phyloP scores from a whole-genome alignment of 2,329 filamentous ascomycete genomes.

The Stachybotrys chlorohalonatus region DNA sequence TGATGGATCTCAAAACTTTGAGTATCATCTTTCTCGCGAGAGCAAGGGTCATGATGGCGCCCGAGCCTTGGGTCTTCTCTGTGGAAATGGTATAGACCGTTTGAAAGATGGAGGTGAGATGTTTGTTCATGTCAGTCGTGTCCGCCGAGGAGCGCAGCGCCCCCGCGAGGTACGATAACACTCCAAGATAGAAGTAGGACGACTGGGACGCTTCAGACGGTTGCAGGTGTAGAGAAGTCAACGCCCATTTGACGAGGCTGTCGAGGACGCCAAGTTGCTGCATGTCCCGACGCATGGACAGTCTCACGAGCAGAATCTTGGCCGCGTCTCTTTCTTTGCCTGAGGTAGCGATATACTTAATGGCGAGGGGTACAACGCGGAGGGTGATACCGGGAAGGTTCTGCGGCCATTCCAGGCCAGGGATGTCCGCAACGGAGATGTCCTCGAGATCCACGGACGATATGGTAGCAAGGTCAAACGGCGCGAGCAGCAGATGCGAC shows the following conservation, averaged over 20 bases:
- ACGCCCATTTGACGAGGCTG: constrained; percentile 61
- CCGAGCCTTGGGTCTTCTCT: constrained; percentile 35
- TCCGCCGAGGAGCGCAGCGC: constrained; percentile 61
- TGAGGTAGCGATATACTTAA: constrained; percentile 62
- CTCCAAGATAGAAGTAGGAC: constrained; percentile 69
- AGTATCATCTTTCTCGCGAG: constrained; percentile 73
- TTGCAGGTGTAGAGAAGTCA: constrained; percentile 46
- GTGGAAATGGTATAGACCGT: constrained; percentile 51
- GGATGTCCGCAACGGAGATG: constrained; percentile 29
- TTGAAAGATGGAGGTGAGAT: constrained; percentile 58
- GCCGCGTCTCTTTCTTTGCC: constrained; percentile 88
- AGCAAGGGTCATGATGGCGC: constrained; percentile 59
- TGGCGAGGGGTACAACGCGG: constrained; percentile 60
- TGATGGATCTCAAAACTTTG: constrained; percentile 73
- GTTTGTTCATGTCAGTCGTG: constrained; percentile 62
- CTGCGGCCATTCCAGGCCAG: constrained; percentile 45
- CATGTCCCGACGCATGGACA: constrained; percentile 84
- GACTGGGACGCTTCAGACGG: constrained; percentile 29
- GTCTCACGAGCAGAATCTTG: constrained; percentile 69
- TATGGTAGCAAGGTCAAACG: constrained; percentile 84
- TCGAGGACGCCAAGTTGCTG: constrained; percentile 63
- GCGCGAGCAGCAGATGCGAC: constrained; percentile 71
- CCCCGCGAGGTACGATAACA: constrained; percentile 71
- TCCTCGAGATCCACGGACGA: constrained; percentile 51
- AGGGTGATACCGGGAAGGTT: constrained; percentile 61